Conservation (phyloP, 495 filamentous ascomycete species). For the Xylaria telfairii region DNA sequence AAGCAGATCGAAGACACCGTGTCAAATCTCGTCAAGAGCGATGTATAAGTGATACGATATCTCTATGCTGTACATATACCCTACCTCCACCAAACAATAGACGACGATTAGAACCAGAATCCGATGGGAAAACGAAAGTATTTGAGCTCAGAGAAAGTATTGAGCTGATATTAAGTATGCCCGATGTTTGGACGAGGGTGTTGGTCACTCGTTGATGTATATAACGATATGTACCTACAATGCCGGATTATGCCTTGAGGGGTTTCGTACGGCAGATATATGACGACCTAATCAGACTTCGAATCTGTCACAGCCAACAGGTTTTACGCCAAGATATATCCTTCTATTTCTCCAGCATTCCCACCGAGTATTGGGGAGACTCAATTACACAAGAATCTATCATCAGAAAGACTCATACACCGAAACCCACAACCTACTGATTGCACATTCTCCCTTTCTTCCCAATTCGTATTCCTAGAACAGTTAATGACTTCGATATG, state of each 20-base stretch:
- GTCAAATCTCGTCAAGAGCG: slow-evolving; percentile 76
- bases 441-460: not conserved
- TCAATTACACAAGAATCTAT: no score
- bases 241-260: not conserved
- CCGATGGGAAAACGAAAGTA: slow-evolving; percentile 23
- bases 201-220: not conserved
- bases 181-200: no score
- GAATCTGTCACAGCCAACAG: not conserved
- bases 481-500: no score
- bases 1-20: slow-evolving; percentile 92
- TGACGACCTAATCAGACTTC: not conserved
- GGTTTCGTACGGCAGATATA: not conserved
- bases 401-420: no score
- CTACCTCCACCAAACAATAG: slow-evolving; percentile 1
- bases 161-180: not conserved
- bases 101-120: slow-evolving; percentile 21
- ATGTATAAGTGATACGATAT: slow-evolving; percentile 29
- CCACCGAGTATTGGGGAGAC: not conserved
- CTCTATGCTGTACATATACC: slow-evolving; percentile 17
- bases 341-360: not conserved
- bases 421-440: not conserved
- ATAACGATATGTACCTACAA: not conserved
- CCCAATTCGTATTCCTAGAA: not conserved
- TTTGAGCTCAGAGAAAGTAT: slow-evolving; percentile 15
- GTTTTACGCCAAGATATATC: not conserved